Evolutionary conservation across 2,329 filamentous ascomycete genomes (phyloP), one percentile per base, ranked within the genome.

Genomic region (Paraconiothyrium sp.): DNA sequence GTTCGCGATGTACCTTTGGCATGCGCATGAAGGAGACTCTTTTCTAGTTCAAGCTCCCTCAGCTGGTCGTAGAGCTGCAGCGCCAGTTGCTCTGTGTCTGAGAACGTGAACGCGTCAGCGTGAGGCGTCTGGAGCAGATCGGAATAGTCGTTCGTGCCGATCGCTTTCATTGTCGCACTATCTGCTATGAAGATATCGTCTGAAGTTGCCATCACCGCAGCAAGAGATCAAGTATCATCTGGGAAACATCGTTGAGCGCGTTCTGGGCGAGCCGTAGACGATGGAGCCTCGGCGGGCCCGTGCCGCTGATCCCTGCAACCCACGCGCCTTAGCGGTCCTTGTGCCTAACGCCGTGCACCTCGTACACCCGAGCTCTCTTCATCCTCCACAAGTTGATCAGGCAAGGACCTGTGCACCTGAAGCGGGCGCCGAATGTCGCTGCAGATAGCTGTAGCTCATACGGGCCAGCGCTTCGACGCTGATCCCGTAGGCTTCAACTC

Each of bases 391-490:
- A 58, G 61, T 63, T 66, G 62, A 65, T 67, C 62, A 47, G 65
- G 60, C 66, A 66, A 64, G 68, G 57, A 61, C 64, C 34, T 54
- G 60, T 57, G 58, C 64, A 68, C 69, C 63, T 69, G 62, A 65
- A 73, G 66, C 66, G 66, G 62, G 58, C 59, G 62, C 66, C 87
- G 84, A 81, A 97, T 97, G 93, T 91, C 92, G 84, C 88, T 94
- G 79, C 89, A 92, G 83, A 90, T 97, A 81, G 92, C 93, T 84
- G 90, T 97, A 78, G 93, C 93, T 86, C 94, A 97, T 83, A 93
- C 92, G 81, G 94, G 94, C 84, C 90, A 93, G 85, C 90, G 90
- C 82, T 86, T 97, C 77, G 86, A 89, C 78, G 87, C 92, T 78
- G 92, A 97, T 82, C 88, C 90, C 69, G 85, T 89, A 67, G 87